Conservation (phyloP, 805 yeast species). For the Kluyveromyces aestuarii region DNA sequence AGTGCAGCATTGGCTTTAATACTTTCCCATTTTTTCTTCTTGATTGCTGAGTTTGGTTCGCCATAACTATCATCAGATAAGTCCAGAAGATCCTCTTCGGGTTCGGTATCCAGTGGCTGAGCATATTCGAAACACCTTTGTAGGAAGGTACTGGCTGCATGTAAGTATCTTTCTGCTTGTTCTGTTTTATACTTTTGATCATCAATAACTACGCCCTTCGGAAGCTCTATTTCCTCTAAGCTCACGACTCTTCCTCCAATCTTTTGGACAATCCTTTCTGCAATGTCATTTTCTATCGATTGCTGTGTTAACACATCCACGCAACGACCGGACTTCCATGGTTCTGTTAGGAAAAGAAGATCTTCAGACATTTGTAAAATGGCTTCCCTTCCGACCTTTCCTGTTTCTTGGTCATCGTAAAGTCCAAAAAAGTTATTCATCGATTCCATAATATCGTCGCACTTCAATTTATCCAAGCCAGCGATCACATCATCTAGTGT, state of each 20-base stretch:
- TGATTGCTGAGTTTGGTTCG: conserved; percentile 13
- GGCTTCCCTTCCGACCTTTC: conserved; percentile 64
- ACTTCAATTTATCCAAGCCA: conserved; percentile 64
- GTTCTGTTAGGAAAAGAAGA: conserved; percentile 67
- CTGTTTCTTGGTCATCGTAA: conserved; percentile 53
- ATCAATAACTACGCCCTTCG: conserved; percentile 53
- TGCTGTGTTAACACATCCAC: conserved; percentile 58
- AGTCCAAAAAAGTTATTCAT: conserved; percentile 72
- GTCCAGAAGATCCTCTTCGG: conserved; percentile 32
- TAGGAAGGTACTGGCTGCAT: conserved; percentile 80
- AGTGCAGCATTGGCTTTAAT: conserved; percentile 68
- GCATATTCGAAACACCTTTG: conserved; percentile 89
- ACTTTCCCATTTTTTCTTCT: conserved; percentile 22
- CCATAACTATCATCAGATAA: conserved; percentile 32
- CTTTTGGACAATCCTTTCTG: conserved; percentile 43
- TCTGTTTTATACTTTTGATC: conserved; percentile 50
- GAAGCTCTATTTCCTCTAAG: conserved; percentile 38
- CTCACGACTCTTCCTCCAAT: conserved; percentile 24
- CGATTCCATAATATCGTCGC: conserved; percentile 67
- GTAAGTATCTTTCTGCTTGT: conserved; percentile 71
- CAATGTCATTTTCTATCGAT: conserved; percentile 57
- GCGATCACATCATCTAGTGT: conserved; percentile 59
- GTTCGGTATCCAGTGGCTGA: conserved; percentile 48
- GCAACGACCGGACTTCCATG: conserved; percentile 67
- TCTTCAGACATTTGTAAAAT: conserved; percentile 85